These are phyloP conservation scores for Dinochytrium kinnereticum DNA, from an alignment of 371 early-diverging fungal genomes.

Conservation along the genomic window DNA sequence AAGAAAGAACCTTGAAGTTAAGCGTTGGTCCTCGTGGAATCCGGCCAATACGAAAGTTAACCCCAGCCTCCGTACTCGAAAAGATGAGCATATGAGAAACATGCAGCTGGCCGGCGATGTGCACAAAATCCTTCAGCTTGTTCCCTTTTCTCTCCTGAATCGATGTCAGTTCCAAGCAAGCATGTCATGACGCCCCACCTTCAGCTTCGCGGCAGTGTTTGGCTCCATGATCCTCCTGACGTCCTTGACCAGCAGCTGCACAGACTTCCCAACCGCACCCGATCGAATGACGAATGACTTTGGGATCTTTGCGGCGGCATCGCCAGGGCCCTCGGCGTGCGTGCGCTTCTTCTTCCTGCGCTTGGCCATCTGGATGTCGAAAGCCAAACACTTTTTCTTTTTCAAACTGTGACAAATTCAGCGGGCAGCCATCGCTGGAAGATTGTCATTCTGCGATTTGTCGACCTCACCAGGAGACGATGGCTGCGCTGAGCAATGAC, in stretches of 20 bases:
- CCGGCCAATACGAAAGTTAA: conserved; percentile 85
- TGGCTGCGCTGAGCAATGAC: not conserved
- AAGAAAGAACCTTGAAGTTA: conserved; percentile 84
- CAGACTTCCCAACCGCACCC: conserved; percentile 72
- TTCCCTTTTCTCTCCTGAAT: conserved; percentile 83
- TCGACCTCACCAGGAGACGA: not conserved
- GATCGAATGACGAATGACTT: conserved; percentile 93
- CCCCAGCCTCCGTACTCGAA: conserved; percentile 72
- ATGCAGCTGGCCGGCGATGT: conserved; percentile 83
- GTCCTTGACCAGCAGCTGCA: conserved; percentile 80
- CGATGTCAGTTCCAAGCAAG: not conserved
- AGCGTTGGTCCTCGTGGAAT: conserved; percentile 95
- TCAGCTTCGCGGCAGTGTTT: conserved; percentile 80
- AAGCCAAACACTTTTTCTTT: no score
- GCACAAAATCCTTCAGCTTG: conserved; percentile 91
- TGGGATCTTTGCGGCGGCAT: conserved; percentile 64
- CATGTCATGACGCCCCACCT: conserved; percentile 46
- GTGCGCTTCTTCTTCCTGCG: conserved; percentile 62
- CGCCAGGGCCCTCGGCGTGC: conserved; percentile 50
- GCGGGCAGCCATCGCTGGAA: not conserved
- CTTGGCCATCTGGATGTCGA: conserved; percentile 42
- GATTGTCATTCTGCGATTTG: not conserved
- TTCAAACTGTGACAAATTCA: not conserved
- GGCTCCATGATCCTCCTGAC: conserved; percentile 92
- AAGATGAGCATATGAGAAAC: conserved; percentile 91